A percentile compares a stretch with the other conserved stretches of the same genome.
Conservation (phyloP, 1,139 yeast genomes). For the Yamadazyma aaseri region DNA sequence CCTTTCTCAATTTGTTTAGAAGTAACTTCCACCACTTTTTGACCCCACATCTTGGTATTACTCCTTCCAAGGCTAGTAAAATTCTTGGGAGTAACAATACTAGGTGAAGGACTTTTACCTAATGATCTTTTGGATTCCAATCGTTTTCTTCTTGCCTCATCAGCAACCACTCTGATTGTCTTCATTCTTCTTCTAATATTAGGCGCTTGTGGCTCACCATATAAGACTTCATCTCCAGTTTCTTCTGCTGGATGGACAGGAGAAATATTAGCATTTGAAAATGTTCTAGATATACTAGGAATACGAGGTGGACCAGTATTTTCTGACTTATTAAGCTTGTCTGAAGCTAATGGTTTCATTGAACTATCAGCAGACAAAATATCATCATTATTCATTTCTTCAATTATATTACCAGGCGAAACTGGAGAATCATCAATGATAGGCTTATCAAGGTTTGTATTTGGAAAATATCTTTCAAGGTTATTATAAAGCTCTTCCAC, state of each 20-base stretch:
- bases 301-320: not conserved
- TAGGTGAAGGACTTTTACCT: slow-evolving; percentile 1
- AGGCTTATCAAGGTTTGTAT: slow-evolving; percentile 89
- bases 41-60: slow-evolving; percentile 98
- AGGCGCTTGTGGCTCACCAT: slow-evolving; percentile 29
- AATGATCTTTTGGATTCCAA: slow-evolving; percentile 23
- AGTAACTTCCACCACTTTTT: slow-evolving; percentile 86
- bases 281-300: slow-evolving; percentile 46
- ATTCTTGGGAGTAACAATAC: slow-evolving; percentile 11
- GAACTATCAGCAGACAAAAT: not conserved
- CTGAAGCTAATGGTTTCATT: not conserved
- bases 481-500: slow-evolving; percentile 91
- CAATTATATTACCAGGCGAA: slow-evolving; percentile 39
- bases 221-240: slow-evolving; percentile 34
- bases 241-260: slow-evolving; percentile 31
- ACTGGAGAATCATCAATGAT: slow-evolving; percentile 78
- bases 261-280: slow-evolving; percentile 47
- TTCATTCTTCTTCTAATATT: slow-evolving; percentile 54
- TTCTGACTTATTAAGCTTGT: too few relatives aligned
- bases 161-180: slow-evolving; percentile 87
- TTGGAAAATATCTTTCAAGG: slow-evolving; percentile 87
- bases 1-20: slow-evolving; percentile 63
- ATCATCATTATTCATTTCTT: slow-evolving; percentile 3
- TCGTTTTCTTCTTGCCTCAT: slow-evolving; percentile 73
- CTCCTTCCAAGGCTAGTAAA: slow-evolving; percentile 54